phyloP scores from a whole-genome alignment of 257 asterid species.

The Gentiana straminea region DNA sequence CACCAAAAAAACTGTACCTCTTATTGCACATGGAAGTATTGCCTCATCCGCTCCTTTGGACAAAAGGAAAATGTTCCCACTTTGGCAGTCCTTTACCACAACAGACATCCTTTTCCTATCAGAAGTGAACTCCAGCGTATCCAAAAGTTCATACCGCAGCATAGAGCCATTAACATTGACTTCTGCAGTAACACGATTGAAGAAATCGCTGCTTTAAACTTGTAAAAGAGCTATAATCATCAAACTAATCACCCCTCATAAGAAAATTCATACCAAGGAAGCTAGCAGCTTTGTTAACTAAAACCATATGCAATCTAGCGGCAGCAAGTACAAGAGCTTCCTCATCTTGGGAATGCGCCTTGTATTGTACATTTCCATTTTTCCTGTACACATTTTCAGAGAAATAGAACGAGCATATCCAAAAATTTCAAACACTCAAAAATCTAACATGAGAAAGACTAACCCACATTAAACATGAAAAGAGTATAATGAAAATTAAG shows the following conservation, averaged over 20 bases:
- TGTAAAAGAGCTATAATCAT: too few species aligned
- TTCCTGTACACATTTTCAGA: conserved; percentile 32
- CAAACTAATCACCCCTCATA: not conserved
- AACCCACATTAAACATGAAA: too few species aligned
- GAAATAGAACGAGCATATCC: conserved; percentile 7
- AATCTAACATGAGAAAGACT: too few species aligned
- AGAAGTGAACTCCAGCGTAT: conserved; percentile 89
- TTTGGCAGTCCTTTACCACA: conserved; percentile 61
- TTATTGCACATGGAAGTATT: conserved; percentile 62
- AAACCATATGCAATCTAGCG: conserved; percentile 71
- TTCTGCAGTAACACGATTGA: conserved; percentile 43
- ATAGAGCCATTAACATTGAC: conserved; percentile 58
- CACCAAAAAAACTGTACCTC: conserved; percentile 32
- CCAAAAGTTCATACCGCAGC: conserved; percentile 73
- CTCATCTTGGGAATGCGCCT: conserved; percentile 98
- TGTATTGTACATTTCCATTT: conserved; percentile 60
- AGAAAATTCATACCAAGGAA: conserved; percentile 50
- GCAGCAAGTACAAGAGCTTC: conserved; percentile 99
- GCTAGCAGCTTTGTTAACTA: conserved; percentile 54
- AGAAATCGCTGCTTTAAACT: conserved; percentile 8
- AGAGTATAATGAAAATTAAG: too few species aligned
- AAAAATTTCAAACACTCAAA: too few species aligned
- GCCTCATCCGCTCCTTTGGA: conserved; percentile 98
- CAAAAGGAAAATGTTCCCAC: conserved; percentile 57
- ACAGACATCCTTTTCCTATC: conserved; percentile 97